Evolutionary conservation across 495 filamentous ascomycete genomes (phyloP).

Genomic region (Penicillium psychrofluorescens): DNA sequence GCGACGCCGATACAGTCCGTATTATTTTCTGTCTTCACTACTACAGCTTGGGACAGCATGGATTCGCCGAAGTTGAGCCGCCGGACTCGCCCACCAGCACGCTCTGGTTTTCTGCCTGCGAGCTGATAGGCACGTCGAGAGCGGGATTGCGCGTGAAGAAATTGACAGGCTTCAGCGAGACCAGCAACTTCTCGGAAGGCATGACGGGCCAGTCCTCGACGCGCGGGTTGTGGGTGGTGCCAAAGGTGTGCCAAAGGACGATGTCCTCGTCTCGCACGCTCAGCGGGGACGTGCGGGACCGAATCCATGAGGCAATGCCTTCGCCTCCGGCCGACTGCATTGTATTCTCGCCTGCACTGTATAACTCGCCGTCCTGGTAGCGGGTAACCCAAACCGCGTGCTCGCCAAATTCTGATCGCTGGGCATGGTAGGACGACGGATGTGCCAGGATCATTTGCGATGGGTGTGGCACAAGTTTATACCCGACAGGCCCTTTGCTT

Average conservation of each 20-base stretch:
- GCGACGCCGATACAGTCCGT: no score
- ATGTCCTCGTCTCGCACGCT: slow-evolving; percentile 44
- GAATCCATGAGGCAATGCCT: slow-evolving; percentile 17
- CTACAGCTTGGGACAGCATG: no score
- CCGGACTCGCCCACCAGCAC: slow-evolving; percentile 3
- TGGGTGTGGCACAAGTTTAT: slow-evolving; percentile 63
- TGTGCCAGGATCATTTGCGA: slow-evolving; percentile 78
- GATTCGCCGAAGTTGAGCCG: no score
- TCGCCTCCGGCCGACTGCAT: slow-evolving; percentile 64
- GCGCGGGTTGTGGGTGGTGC: slow-evolving; percentile 52
- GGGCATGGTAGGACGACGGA: slow-evolving; percentile 57
- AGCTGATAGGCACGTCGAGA: slow-evolving; percentile 26
- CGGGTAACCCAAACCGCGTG: slow-evolving; percentile 74
- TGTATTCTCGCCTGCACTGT: slow-evolving; percentile 71
- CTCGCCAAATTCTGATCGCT: slow-evolving; percentile 70
- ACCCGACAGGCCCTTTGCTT: slow-evolving; percentile 69
- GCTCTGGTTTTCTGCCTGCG: slow-evolving; percentile 23
- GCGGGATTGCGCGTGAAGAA: slow-evolving; percentile 69
- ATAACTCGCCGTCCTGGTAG: slow-evolving; percentile 72
- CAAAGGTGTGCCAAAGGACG: slow-evolving; percentile 48
- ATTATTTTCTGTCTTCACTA: no score
- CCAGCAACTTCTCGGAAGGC: slow-evolving; percentile 37
- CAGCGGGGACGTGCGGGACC: slow-evolving; percentile 1
- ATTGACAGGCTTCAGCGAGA: slow-evolving; percentile 60
- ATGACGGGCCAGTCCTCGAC: slow-evolving; percentile 63